phyloP scores from a whole-genome alignment of 2,329 filamentous ascomycete species.

The Pochonia chlamydosporia region DNA sequence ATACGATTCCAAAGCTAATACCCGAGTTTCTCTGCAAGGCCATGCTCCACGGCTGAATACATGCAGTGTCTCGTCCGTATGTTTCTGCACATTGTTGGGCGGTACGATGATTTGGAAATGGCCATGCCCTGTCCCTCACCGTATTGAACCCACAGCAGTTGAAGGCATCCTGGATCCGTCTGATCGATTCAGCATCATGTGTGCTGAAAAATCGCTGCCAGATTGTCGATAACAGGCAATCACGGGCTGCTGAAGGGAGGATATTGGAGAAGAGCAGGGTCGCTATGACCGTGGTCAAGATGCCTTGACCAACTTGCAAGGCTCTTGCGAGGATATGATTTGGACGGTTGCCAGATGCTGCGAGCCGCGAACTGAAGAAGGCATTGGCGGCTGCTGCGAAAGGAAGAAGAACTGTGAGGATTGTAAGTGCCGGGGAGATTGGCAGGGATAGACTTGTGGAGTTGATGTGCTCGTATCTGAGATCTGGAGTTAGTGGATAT shows the following conservation, averaged over 20 bases:
- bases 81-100: slow-evolving; percentile 33
- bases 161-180: slow-evolving; percentile 54
- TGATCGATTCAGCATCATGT: slow-evolving; percentile 43
- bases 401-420: slow-evolving; percentile 3
- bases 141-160: slow-evolving; percentile 57
- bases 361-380: not conserved
- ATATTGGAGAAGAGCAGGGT: slow-evolving; percentile 14
- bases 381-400: not conserved
- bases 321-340: not conserved
- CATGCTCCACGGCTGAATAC: slow-evolving; percentile 42
- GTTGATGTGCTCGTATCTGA: slow-evolving; percentile 4
- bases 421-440: slow-evolving; percentile 2
- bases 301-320: slow-evolving; percentile 9
- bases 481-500: not conserved
- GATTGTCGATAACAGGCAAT: slow-evolving; percentile 12
- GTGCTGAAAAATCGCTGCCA: slow-evolving; percentile 18
- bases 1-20: slow-evolving; percentile 39
- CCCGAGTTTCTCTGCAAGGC: slow-evolving; percentile 28
- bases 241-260: slow-evolving; percentile 6
- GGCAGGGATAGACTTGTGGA: slow-evolving; percentile 5
- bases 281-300: slow-evolving; percentile 9
- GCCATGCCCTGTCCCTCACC: slow-evolving; percentile 51
- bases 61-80: slow-evolving; percentile 38
- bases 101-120: slow-evolving; percentile 36
- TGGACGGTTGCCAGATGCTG: not conserved